phyloP scores from a whole-genome alignment of 768 basidiomycete species.

The Pleurotus djamor region DNA sequence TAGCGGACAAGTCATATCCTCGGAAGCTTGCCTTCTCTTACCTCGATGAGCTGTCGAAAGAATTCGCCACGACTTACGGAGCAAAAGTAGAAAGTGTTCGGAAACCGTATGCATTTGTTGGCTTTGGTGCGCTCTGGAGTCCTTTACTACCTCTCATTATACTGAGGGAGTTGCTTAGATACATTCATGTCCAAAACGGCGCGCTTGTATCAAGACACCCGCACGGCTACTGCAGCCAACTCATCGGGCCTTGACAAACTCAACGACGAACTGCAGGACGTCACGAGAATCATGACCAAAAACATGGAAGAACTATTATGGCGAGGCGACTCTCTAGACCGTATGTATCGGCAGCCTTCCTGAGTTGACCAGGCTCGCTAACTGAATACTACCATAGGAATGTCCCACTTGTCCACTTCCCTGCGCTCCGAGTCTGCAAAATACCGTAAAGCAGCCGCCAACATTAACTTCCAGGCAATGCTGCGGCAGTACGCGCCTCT shows the following conservation, averaged over 20 bases:
- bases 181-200: constrained; percentile 99
- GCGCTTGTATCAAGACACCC: constrained; percentile 90
- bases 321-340: constrained; percentile 96
- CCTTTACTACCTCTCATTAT: background rate
- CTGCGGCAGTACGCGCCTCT: constrained; percentile 94
- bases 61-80: constrained; percentile 91
- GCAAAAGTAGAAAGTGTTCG: constrained; percentile 88
- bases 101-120: constrained; percentile 98
- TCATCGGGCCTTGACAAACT: constrained; percentile 76
- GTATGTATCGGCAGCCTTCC: constrained; percentile 44
- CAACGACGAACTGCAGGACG: constrained; percentile 96
- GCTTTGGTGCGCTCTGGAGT: constrained; percentile 71
- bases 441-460: constrained; percentile 92
- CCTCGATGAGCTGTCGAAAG: constrained; percentile 94
- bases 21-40: constrained; percentile 97
- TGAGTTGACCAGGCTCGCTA: background rate
- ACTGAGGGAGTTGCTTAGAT: constrained; percentile 45
- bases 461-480: constrained; percentile 93
- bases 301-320: constrained; percentile 99
- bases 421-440: constrained; percentile 96
- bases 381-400: constrained; percentile 49
- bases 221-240: constrained; percentile 72
- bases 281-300: constrained; percentile 99
- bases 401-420: constrained; percentile 95
- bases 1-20: constrained; percentile 96